Conservation (phyloP, 192 early-diverging fungal genomes). For the Podila minutissima region DNA sequence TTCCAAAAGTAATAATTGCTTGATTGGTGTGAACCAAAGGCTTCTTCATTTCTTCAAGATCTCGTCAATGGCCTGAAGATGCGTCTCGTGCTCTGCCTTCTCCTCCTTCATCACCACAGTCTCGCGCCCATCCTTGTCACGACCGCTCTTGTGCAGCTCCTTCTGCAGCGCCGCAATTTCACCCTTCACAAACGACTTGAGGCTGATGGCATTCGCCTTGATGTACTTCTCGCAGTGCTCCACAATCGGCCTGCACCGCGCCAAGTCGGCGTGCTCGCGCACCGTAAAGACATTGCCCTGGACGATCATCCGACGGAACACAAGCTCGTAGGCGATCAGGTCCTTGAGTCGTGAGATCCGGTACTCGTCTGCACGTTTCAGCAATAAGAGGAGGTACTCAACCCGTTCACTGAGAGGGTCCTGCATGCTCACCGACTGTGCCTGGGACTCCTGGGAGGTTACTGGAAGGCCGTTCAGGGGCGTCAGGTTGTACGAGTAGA, state of each 20-base stretch:
- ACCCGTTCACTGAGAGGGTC: neutral
- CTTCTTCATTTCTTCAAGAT: too few species aligned
- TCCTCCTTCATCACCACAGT: too few species aligned
- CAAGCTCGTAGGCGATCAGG: slow-evolving; percentile 7
- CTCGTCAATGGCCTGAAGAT: too few species aligned
- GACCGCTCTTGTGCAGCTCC: neutral
- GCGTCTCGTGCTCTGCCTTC: too few species aligned
- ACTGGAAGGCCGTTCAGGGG: too few species aligned
- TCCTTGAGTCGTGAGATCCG: slow-evolving; percentile 8
- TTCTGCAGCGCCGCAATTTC: neutral
- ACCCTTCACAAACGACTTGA: neutral
- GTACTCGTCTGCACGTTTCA: neutral
- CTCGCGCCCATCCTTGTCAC: too few species aligned
- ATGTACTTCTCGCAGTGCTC: slow-evolving; percentile 18
- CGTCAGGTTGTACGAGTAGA: slow-evolving; percentile 15
- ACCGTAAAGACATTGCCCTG: slow-evolving; percentile 28
- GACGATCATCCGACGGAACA: neutral
- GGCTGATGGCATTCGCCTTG: neutral
- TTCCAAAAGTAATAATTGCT: too few species aligned
- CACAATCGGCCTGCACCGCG: neutral
- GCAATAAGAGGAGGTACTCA: slow-evolving; percentile 15
- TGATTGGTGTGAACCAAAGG: too few species aligned
- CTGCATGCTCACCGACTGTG: neutral
- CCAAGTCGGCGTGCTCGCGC: neutral
- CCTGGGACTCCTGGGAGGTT: too few species aligned